phyloP scores from a whole-genome alignment of 2,329 filamentous ascomycete species.

The Exutisphaerella laricina region DNA sequence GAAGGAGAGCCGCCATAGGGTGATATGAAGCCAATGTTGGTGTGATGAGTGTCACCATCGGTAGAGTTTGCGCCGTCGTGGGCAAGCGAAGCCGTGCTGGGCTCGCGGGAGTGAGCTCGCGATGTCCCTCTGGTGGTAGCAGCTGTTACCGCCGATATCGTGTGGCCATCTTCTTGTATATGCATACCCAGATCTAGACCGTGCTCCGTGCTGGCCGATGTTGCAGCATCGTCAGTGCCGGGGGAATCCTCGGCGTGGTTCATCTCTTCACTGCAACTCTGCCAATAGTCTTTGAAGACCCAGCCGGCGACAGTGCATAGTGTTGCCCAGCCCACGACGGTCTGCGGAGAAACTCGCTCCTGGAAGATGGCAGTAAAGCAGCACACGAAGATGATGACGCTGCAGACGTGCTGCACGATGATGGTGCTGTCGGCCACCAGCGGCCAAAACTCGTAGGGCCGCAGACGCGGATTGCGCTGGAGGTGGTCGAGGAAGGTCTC shows the following conservation, averaged over 20 bases:
- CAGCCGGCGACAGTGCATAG: conserved; percentile 79
- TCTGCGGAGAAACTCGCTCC: conserved; percentile 80
- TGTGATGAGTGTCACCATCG: conserved; percentile 1
- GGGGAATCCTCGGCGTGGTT: conserved; percentile 34
- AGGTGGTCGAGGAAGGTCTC: conserved; percentile 94
- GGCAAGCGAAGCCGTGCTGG: background rate
- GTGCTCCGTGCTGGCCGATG: conserved; percentile 17
- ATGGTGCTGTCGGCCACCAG: conserved; percentile 91
- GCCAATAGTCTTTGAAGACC: conserved; percentile 89
- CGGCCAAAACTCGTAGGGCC: conserved; percentile 98
- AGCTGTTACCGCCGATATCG: conserved; percentile 5
- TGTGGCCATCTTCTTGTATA: conserved; percentile 14
- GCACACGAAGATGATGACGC: conserved; percentile 88
- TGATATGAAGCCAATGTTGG: conserved; percentile 25
- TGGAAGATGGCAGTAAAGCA: conserved; percentile 89
- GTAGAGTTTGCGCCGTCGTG: background rate
- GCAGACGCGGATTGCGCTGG: conserved; percentile 85
- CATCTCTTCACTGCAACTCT: conserved; percentile 61
- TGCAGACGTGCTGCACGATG: conserved; percentile 94
- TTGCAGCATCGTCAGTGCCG: conserved; percentile 7
- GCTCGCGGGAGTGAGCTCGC: conserved; percentile 7
- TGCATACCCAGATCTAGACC: conserved; percentile 19
- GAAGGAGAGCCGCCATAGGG: conserved; percentile 36
- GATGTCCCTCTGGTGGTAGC: background rate
- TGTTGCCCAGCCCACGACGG: conserved; percentile 79